Percentiles rank a stretch among this genome's conserved stretches.
phyloP scores from a whole-genome alignment of 2,329 filamentous ascomycete genomes.

The Dactylellina haptotyla region DNA sequence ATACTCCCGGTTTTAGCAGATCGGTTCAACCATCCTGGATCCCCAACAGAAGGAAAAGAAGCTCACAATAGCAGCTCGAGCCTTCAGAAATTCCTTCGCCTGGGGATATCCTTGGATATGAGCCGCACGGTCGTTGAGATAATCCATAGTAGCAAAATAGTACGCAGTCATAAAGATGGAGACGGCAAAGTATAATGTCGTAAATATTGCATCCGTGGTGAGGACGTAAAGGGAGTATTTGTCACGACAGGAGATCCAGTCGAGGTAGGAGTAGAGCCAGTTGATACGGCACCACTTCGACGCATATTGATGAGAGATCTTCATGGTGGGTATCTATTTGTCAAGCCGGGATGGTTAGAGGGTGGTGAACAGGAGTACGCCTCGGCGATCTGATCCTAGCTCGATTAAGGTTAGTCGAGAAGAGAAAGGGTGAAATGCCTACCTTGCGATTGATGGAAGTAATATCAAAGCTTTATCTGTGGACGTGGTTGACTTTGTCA shows the following conservation, averaged over 20 bases:
- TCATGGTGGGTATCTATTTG: slow-evolving; percentile 5
- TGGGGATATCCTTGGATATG: neutral
- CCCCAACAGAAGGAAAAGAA: neutral
- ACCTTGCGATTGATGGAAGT: no score
- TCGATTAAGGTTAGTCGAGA: no score
- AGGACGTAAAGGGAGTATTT: neutral
- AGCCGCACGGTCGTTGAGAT: neutral
- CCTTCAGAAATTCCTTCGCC: slow-evolving; percentile 3
- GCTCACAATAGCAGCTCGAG: slow-evolving; percentile 16
- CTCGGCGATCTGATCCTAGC: no score
- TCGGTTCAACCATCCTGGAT: neutral
- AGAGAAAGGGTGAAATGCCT: no score
- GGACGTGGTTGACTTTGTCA: no score
- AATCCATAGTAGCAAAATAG: slow-evolving; percentile 11
- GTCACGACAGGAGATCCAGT: slow-evolving; percentile 4
- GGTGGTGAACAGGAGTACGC: no score
- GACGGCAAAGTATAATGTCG: slow-evolving; percentile 21
- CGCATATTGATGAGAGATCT: neutral
- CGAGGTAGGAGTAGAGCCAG: slow-evolving; percentile 2
- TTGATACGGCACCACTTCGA: neutral
- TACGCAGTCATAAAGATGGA: slow-evolving; percentile 20
- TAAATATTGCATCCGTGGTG: slow-evolving; percentile 3
- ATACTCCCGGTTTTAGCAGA: neutral
- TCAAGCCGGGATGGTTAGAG: neutral
- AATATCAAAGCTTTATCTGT: no score